phyloP scores from a whole-genome alignment of 768 basidiomycete genomes.

The Macrolepiota dolichaula region DNA sequence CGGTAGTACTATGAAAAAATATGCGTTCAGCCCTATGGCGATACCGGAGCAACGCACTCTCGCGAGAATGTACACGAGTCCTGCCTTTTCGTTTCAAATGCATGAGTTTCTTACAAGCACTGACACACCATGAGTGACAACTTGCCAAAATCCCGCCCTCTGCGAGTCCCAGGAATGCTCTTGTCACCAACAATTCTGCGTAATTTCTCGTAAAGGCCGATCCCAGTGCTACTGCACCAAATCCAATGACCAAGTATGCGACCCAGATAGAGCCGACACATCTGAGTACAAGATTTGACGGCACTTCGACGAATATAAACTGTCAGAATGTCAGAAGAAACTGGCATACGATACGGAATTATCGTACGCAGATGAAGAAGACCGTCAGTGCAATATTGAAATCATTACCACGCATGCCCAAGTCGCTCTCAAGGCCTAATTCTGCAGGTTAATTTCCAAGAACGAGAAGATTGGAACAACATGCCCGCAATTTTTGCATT shows the following conservation, averaged over 20 bases:
- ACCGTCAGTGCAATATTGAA: constrained; percentile 38
- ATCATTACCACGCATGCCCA: constrained; percentile 37
- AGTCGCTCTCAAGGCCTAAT: constrained; percentile 34
- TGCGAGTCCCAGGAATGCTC: constrained; percentile 37
- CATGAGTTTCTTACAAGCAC: not conserved
- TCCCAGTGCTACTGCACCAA: constrained; percentile 34
- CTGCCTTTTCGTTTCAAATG: constrained; percentile 25
- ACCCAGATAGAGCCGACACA: constrained; percentile 36
- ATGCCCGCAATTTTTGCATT: constrained; percentile 23
- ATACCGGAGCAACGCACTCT: constrained; percentile 24
- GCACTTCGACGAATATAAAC: constrained; percentile 36
- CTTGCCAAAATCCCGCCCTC: constrained; percentile 41
- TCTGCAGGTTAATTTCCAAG: not conserved
- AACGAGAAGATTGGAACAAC: not conserved
- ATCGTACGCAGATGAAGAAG: constrained; percentile 35
- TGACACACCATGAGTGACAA: not conserved
- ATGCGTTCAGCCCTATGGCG: not conserved
- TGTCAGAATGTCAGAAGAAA: constrained; percentile 13
- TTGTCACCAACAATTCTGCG: constrained; percentile 29
- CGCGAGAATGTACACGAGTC: constrained; percentile 35
- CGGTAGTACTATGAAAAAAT: constrained; percentile 29
- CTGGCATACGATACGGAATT: not conserved
- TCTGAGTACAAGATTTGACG: constrained; percentile 40
- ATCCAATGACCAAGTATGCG: constrained; percentile 32
- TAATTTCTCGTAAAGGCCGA: constrained; percentile 37